phyloP scores from a whole-genome alignment of 2,329 filamentous ascomycete species.

The Hypoxylon sp. region DNA sequence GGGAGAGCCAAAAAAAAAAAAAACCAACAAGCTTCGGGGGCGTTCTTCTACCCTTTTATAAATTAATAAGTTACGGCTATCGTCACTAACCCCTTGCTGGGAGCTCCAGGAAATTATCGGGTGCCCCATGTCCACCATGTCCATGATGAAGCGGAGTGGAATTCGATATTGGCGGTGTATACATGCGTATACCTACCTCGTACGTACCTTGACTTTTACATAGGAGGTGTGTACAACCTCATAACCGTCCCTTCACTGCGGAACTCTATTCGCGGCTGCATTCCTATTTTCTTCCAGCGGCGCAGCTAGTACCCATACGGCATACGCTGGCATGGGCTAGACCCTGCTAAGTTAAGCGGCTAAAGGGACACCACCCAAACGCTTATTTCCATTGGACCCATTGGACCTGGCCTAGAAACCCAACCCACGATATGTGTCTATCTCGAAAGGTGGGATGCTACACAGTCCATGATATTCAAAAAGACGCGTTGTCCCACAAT shows the following conservation, averaged over 20 bases:
- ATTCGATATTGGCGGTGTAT: constrained; percentile 40
- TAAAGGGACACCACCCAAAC: constrained; percentile 23
- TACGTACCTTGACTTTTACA: not conserved
- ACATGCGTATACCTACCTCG: constrained; percentile 15
- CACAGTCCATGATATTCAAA: constrained; percentile 10
- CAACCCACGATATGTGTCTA: constrained; percentile 28
- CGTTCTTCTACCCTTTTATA: constrained; percentile 35
- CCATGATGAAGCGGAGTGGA: constrained; percentile 34
- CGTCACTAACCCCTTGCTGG: constrained; percentile 24
- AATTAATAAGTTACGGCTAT: constrained; percentile 25
- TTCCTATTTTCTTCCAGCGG: constrained; percentile 18
- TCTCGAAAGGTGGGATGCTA: constrained; percentile 2
- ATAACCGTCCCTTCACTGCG: constrained; percentile 14
- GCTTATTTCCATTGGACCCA: constrained; percentile 4
- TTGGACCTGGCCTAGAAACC: constrained; percentile 20
- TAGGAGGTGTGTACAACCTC: not conserved
- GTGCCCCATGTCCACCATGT: constrained; percentile 23
- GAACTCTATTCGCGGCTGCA: constrained; percentile 20
- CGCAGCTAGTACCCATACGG: constrained; percentile 31
- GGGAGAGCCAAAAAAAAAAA: constrained; percentile 22
- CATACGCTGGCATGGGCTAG: constrained; percentile 33
- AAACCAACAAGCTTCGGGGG: constrained; percentile 6
- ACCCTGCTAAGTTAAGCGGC: constrained; percentile 30
- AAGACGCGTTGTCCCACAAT: constrained; percentile 9
- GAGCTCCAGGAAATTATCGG: constrained; percentile 39